A percentile compares a stretch with the other conserved stretches of the same genome.
Conservation (phyloP, 2,329 filamentous ascomycete genomes). For the Fusarium luffae region DNA sequence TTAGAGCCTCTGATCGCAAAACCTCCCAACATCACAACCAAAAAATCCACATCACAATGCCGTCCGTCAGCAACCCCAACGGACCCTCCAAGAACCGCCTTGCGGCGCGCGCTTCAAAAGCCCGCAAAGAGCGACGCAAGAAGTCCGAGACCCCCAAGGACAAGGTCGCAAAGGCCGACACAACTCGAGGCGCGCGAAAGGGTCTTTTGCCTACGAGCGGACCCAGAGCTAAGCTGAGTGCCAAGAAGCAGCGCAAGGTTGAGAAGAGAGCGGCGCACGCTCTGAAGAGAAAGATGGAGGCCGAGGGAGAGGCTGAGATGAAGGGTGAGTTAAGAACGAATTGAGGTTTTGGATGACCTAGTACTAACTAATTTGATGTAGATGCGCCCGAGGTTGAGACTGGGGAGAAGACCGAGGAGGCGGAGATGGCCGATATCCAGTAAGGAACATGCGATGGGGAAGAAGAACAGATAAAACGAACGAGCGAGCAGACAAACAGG, state of each 20-base stretch:
- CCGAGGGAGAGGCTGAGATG: constrained; percentile 62
- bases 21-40: constrained; percentile 14
- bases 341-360: not conserved
- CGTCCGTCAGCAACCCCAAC: constrained; percentile 70
- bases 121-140: constrained; percentile 58
- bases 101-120: constrained; percentile 58
- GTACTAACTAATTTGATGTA: constrained; percentile 22
- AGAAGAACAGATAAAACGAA: not conserved
- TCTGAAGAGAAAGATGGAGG: constrained; percentile 63
- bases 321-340: constrained; percentile 51
- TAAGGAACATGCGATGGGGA: not conserved
- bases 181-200: constrained; percentile 61
- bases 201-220: constrained; percentile 68
- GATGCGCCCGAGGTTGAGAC: constrained; percentile 41
- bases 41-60: constrained; percentile 52
- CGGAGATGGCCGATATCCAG: constrained; percentile 46
- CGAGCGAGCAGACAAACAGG: not conserved
- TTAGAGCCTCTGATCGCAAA: constrained; percentile 23
- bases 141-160: constrained; percentile 51
- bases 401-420: constrained; percentile 40
- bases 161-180: constrained; percentile 57
- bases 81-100: constrained; percentile 65
- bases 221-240: constrained; percentile 61
- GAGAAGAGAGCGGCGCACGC: constrained; percentile 65
- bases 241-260: constrained; percentile 67